Conservation (phyloP, 495 filamentous ascomycete species). For the Neurospora sp. region DNA sequence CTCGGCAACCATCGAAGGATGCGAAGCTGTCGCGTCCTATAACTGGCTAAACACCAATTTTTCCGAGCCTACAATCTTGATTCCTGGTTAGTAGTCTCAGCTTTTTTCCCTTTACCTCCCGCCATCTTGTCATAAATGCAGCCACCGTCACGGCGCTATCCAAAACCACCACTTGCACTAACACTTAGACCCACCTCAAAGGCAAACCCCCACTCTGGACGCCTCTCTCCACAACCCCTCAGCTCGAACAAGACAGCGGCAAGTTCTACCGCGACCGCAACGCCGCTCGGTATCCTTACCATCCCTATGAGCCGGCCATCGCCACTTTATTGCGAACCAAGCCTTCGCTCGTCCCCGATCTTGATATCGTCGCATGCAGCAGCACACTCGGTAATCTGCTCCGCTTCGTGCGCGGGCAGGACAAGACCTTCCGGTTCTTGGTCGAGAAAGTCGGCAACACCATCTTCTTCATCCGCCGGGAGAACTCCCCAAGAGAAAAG, state of each 20-base stretch:
- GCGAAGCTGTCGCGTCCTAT: constrained; percentile 9
- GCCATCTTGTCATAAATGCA: neutral
- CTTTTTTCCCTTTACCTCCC: neutral
- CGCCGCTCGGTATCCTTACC: constrained; percentile 42
- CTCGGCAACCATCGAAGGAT: constrained; percentile 1
- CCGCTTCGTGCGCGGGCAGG: constrained; percentile 38
- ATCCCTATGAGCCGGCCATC: constrained; percentile 52
- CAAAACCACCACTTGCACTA: neutral
- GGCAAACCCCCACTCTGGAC: constrained; percentile 52
- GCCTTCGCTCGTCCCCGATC: constrained; percentile 11
- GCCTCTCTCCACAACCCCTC: constrained; percentile 28
- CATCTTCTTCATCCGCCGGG: constrained; percentile 51
- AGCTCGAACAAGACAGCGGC: constrained; percentile 42
- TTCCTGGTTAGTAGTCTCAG: constrained; percentile 10
- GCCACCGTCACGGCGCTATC: neutral
- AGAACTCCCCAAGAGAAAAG: constrained; percentile 42
- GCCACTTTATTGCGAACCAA: constrained; percentile 16
- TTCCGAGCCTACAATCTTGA: constrained; percentile 5
- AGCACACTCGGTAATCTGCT: constrained; percentile 48
- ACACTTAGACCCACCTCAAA: constrained; percentile 23
- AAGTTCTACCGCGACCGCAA: constrained; percentile 53
- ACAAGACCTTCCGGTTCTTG: constrained; percentile 44
- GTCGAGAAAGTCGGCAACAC: constrained; percentile 51
- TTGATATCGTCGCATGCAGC: constrained; percentile 55
- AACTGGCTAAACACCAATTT: constrained; percentile 8